A percentile compares a stretch with the other conserved stretches of the same genome.
phyloP scores from a whole-genome alignment of 1,139 yeast species.

The Waltiozyma sp. region DNA sequence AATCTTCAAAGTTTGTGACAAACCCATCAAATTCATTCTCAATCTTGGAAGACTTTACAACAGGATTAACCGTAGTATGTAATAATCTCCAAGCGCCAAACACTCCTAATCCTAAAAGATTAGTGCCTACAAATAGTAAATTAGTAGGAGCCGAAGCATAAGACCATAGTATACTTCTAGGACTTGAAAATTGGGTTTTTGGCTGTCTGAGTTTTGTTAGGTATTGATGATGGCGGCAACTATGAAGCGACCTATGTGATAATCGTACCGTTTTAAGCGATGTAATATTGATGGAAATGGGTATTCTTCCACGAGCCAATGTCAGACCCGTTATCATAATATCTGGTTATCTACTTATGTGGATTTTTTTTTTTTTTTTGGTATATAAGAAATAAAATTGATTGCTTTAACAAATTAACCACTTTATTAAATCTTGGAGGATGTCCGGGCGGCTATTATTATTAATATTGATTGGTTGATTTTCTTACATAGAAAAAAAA shows the following conservation, averaged over 20 bases:
- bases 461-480: too few relatives aligned
- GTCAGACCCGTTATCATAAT: neutral
- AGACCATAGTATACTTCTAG: slow-evolving; percentile 9
- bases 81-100: slow-evolving; percentile 10
- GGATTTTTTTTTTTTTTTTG: too few relatives aligned
- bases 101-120: slow-evolving; percentile 11
- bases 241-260: neutral
- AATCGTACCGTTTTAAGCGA: neutral
- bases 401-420: too few relatives aligned
- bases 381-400: too few relatives aligned
- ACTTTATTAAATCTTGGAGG: too few relatives aligned
- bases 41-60: too few relatives aligned
- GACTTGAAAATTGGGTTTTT: neutral
- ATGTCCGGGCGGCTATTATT: too few relatives aligned
- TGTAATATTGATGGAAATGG: neutral
- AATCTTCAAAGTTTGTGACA: neutral
- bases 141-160: slow-evolving; percentile 16
- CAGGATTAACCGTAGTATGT: too few relatives aligned
- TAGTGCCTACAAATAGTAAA: slow-evolving; percentile 11
- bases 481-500: too few relatives aligned
- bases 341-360: too few relatives aligned
- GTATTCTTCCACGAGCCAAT: neutral
- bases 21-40: neutral
- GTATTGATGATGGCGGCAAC: too few relatives aligned
- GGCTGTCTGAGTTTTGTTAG: neutral